Base-by-base conservation (phyloP, 768 basidiomycete genomes). In the Calvatia gigantea region DNA sequence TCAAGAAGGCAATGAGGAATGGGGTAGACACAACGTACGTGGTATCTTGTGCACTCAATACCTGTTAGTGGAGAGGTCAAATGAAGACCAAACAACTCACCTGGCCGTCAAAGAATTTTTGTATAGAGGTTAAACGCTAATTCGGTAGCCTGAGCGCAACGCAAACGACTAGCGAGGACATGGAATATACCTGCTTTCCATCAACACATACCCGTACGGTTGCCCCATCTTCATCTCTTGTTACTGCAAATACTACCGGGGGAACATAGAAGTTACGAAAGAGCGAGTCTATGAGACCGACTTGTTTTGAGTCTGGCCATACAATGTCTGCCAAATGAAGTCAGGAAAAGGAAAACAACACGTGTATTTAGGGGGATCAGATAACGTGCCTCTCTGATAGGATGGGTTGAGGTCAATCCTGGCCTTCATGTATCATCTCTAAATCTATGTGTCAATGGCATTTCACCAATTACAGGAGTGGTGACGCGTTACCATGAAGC, bases 191-290 rank as follows among this genome's bases (percentile, higher is more conserved):
- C 80, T 93, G 91, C 62, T 93, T 93, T 4, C 91, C 91, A 61
- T 93, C 91, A 2, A 91, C 88, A 54, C 89, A 91, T 4, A 83
- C 73, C 54, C 85, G 75, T 3, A 73, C 69, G 60, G 82, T 80
- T 2, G 76, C 72, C 2, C 80, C 84, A 25, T 88, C 84, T 1
- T 81, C 77, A 45, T 78, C 72, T 32, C 70, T 71, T 38, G 72
- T 65, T 15, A 83, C 73, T 44, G 87, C 87, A 58, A 93, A 91
- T 8, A 93, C 85, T 21, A 93, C 75, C 0, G 90, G 87, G 0
- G 91, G 91, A 7, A 93, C 79, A 53, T 85, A 91, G 60, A 82
- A 89, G 64, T 91, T 89, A 32, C 83, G 83, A 61, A 88, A 84
- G 4, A 92, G 74, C 0, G 88, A 91, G 60, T 92, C 89, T 27